Evolutionary conservation across 345 rosid genomes (phyloP), one percentile per base, ranked within the genome.

Genomic region (Nephelium lappaceum): DNA sequence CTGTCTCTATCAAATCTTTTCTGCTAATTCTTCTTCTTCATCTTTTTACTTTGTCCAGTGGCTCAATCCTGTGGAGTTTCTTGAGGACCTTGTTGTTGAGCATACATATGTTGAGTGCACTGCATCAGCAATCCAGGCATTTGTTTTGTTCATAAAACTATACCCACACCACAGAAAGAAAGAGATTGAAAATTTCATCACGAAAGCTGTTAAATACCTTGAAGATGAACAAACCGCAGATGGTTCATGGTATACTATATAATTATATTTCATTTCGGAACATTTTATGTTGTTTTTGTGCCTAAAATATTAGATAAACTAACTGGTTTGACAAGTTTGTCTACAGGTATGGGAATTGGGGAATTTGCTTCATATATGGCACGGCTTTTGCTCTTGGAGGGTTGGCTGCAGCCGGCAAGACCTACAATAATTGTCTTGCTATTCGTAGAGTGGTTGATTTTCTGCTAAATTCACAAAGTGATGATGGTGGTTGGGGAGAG

Each of bases 21-120:
- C 12, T 45, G 12, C 51, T 45, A 45, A 45, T 45, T 31, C 36
- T 31, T 31, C 36, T 31, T 31, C 2, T 45, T 7, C 51, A 43
- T 45, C 12, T 45, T 45, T 45, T 7, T 45, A 0, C 12, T 45
- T 7, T 7, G 4, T 45, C 1, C 12, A 45, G 51, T 45, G 51
- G 51, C 51, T 45, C 11, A 45, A 45, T 45, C 51, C 51, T 7
- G 51, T 45, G 6, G 51, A 45, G 12, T 45, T 45, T 45, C 51
- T 45, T 45, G 51, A 45, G 12, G 51, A 45, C 12, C 51, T 45
- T 7, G 51, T 45, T 11, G 51, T 45, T 11, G 51, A 45, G 12
- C 51, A 45, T 45, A 45, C 51, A 11, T 81, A 83, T 36, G 84
- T 83, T 4, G 89, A 87, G 36, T 87, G 89, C 81, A 87, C 87